Evolutionary conservation across 306 rosid species (phyloP), one percentile per base, ranked within the genome.

Genomic region (Gillenia trifoliata): DNA sequence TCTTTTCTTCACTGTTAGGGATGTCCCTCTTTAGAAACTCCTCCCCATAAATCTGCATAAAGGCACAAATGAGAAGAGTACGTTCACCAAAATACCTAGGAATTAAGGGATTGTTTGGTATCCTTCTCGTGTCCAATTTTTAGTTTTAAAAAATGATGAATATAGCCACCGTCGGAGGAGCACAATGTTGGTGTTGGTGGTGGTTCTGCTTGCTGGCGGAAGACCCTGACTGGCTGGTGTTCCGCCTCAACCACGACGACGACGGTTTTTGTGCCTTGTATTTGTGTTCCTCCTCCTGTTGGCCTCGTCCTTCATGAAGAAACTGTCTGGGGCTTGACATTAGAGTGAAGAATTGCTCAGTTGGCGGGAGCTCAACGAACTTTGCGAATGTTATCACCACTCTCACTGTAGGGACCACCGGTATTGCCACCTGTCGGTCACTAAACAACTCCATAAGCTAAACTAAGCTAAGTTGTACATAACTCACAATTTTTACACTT

Each of bases 361-460:
- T 34, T 4, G 97, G 94, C 75, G 85, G 90, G 28, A 91, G 91
- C 76, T 93, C 97, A 23, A 87, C 91, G 56, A 94, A 91, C 90
- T 94, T 94, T 3, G 98, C 91, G 84, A 94, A 94, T 12, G 98
- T 91, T 75, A 94, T 87, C 80, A 94, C 96, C 54, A 93, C 98
- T 68, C 94, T 91, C 82, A 93, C 98, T 0, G 98, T 94, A 17
- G 97, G 97, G 75, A 94, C 97, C 83, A 89, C 97, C 25, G 98
- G 97, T n/a, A 94, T 94, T 8, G 96, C 98, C 71, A 94, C 81
- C 98, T 89, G 91, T 81, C 11, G 70, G 5, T 5, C 85, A 75
- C 56, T n/a, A 70, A 6, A 65, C 34, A 31, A 17, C 30, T 49
- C 65, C 71, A 52, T 70, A 40, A 1, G 40, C 74, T 1, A 59